These are phyloP conservation scores for Fusarium tricinctum DNA, from an alignment of 2,329 filamentous ascomycete genomes.

Conservation along the genomic window DNA sequence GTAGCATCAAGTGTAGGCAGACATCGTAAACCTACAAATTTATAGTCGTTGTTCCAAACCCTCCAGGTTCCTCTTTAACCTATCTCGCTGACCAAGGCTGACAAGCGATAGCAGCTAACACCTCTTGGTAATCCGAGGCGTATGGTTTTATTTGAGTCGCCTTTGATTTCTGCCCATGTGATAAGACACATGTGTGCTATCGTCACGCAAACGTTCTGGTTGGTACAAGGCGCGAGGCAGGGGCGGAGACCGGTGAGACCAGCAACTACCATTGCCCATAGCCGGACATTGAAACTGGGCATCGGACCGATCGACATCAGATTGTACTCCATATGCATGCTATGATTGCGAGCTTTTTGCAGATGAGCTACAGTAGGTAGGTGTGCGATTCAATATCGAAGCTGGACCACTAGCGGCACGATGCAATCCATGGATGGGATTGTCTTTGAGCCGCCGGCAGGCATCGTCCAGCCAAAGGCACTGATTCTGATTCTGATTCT, in stretches of 20 bases:
- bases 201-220: conserved; percentile 49
- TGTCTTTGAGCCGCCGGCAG: conserved; percentile 9
- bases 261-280: conserved; percentile 40
- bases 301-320: conserved; percentile 43
- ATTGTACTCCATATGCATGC: conserved; percentile 17
- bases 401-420: conserved; percentile 28
- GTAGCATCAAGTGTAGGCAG: conserved; percentile 25
- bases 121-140: conserved; percentile 6
- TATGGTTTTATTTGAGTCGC: conserved; percentile 10
- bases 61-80: conserved; percentile 18
- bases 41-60: conserved; percentile 2
- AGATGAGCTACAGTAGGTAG: conserved; percentile 8
- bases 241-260: conserved; percentile 49
- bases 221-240: conserved; percentile 41
- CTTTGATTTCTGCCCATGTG: conserved; percentile 42
- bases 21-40: conserved; percentile 30
- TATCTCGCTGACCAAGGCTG: conserved; percentile 36
- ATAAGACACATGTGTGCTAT: conserved; percentile 44
- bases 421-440: conserved; percentile 16
- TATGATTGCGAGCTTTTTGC: conserved; percentile 20
- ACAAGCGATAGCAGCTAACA: conserved; percentile 33
- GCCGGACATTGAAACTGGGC: conserved; percentile 22
- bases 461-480: conserved; percentile 11
- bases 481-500: background rate
- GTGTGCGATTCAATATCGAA: conserved; percentile 15